phyloP scores from a whole-genome alignment of 305 asterid genomes.

The Vinca major region DNA sequence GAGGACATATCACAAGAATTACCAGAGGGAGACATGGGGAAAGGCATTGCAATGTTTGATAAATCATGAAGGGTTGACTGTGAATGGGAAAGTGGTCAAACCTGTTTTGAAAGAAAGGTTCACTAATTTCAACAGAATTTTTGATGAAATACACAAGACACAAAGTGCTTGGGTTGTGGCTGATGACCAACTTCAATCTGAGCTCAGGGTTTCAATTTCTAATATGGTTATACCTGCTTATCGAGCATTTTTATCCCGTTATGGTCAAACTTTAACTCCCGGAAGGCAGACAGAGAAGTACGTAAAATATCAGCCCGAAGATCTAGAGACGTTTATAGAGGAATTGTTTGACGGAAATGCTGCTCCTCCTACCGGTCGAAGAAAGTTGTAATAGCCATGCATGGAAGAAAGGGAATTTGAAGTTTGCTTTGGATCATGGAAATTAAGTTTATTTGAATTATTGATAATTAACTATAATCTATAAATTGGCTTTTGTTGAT shows the following conservation, averaged over 20 bases:
- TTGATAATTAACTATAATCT: too few species aligned
- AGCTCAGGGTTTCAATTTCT: slow-evolving; percentile 79
- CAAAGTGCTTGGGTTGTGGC: slow-evolving; percentile 79
- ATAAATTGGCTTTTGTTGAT: too few species aligned
- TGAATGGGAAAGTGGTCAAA: slow-evolving; percentile 64
- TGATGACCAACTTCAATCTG: slow-evolving; percentile 91
- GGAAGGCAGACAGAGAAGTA: slow-evolving; percentile 93
- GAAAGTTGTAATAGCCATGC: slow-evolving; percentile 1
- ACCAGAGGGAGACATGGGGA: slow-evolving; percentile 94
- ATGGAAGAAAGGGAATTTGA: too few species aligned
- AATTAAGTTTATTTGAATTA: too few species aligned
- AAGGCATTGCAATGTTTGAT: slow-evolving; percentile 46
- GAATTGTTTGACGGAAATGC: slow-evolving; percentile 69
- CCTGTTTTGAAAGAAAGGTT: slow-evolving; percentile 81
- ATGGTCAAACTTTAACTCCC: slow-evolving; percentile 61
- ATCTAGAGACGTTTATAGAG: slow-evolving; percentile 60
- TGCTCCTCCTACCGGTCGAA: slow-evolving; percentile 9
- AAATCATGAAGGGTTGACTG: slow-evolving; percentile 56
- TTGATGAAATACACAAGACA: slow-evolving; percentile 74
- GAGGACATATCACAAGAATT: slow-evolving; percentile 70
- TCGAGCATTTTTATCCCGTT: slow-evolving; percentile 76
- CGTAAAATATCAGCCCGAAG: slow-evolving; percentile 77
- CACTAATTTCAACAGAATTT: slow-evolving; percentile 70
- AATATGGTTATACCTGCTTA: slow-evolving; percentile 94
- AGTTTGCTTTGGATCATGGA: too few species aligned